Percentiles rank a stretch among this genome's conserved stretches.
phyloP scores from a whole-genome alignment of 192 early-diverging fungal genomes.

The Coemansia pectinata region DNA sequence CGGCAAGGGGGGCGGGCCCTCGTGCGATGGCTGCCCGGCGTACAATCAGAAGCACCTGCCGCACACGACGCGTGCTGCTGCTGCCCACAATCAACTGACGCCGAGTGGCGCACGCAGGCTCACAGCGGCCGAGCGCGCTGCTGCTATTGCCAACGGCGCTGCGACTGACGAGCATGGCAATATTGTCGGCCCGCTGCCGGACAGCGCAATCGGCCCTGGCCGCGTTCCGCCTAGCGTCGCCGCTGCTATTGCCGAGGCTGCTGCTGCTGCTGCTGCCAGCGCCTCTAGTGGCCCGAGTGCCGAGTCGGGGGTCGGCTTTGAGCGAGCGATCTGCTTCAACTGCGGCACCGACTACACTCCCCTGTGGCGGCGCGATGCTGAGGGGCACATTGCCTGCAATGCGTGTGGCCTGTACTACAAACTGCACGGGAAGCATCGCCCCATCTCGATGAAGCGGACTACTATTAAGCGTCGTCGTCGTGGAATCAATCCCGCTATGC shows the following conservation, averaged over 20 bases:
- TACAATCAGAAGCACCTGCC: constrained; percentile 65
- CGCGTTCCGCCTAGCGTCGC: constrained; percentile 42
- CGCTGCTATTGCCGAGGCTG: constrained; percentile 23
- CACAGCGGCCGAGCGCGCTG: constrained; percentile 52
- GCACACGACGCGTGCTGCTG: constrained; percentile 29
- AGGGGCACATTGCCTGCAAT: constrained; percentile 81
- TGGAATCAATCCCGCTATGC: constrained; percentile 25
- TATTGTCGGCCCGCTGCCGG: constrained; percentile 49
- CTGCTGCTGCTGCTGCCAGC: neutral
- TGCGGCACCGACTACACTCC: constrained; percentile 76
- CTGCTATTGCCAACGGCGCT: constrained; percentile 54
- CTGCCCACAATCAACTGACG: neutral
- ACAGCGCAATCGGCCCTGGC: constrained; percentile 34
- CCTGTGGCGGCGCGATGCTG: constrained; percentile 75
- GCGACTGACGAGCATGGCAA: constrained; percentile 53
- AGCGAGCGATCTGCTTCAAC: constrained; percentile 62
- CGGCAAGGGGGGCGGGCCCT: constrained; percentile 68
- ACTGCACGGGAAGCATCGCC: constrained; percentile 77
- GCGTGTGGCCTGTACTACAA: constrained; percentile 93
- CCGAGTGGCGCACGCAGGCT: constrained; percentile 16
- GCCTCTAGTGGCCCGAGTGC: neutral
- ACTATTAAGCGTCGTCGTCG: constrained; percentile 75
- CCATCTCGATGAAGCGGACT: constrained; percentile 75
- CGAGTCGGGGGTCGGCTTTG: neutral
- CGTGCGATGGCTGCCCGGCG: constrained; percentile 75